Percentiles rank a stretch among this genome's conserved stretches.
phyloP scores from a whole-genome alignment of 257 asterid species.

The Jasminum sambac region DNA sequence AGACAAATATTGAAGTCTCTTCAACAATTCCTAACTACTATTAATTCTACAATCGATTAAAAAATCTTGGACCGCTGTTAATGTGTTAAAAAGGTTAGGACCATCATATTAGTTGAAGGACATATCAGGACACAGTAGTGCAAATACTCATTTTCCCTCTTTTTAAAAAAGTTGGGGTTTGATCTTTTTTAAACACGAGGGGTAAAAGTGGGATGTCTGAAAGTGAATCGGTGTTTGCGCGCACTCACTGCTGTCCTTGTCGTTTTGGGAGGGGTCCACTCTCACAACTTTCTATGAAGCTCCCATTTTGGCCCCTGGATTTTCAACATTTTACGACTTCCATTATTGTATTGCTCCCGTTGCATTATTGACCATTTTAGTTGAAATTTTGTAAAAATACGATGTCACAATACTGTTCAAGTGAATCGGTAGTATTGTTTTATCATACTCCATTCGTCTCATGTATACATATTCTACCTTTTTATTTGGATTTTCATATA shows the following conservation, averaged over 20 bases:
- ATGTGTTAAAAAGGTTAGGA: neutral
- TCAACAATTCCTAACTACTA: too few relatives aligned
- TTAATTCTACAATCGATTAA: too few relatives aligned
- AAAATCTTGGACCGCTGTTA: neutral
- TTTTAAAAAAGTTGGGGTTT: neutral
- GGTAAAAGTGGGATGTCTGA: constrained; percentile 37
- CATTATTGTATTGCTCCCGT: constrained; percentile 24
- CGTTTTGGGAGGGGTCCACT: neutral
- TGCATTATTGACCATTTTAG: too few relatives aligned
- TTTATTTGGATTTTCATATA: too few relatives aligned
- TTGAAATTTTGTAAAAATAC: too few relatives aligned
- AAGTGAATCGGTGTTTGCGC: constrained; percentile 29
- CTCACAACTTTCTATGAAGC: constrained; percentile 7
- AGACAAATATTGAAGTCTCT: too few relatives aligned
- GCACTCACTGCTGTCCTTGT: constrained; percentile 17
- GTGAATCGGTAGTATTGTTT: too few relatives aligned
- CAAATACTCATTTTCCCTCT: neutral
- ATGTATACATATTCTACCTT: too few relatives aligned
- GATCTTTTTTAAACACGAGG: constrained; percentile 31
- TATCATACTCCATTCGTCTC: too few relatives aligned
- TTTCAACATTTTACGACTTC: constrained; percentile 18
- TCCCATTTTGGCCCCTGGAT: constrained; percentile 30
- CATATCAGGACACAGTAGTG: neutral
- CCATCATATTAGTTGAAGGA: neutral
- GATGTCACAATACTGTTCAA: too few relatives aligned